Conservation (phyloP, 352 stramenopile genomes). For the Thraustotheca clavata region DNA sequence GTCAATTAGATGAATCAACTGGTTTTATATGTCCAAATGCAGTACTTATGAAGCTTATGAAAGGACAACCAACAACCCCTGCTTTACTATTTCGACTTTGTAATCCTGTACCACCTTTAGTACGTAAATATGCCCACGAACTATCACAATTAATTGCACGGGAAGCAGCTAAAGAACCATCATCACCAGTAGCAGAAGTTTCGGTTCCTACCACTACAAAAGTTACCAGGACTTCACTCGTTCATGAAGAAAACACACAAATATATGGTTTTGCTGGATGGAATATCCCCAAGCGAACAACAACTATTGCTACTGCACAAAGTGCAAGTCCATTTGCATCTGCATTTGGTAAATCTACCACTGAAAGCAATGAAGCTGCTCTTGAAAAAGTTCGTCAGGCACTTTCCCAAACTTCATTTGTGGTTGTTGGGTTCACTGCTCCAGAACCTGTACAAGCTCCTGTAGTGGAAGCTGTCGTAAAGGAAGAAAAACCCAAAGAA, state of each 20-base stretch:
- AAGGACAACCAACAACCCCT: slow-evolving; percentile 51
- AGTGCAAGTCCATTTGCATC: not conserved
- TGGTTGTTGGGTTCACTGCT: slow-evolving; percentile 5
- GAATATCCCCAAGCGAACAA: slow-evolving; percentile 51
- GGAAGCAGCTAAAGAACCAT: slow-evolving; percentile 39
- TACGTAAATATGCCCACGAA: slow-evolving; percentile 67
- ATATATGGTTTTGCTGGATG: slow-evolving; percentile 50
- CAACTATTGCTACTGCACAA: slow-evolving; percentile 22
- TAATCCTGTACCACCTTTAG: slow-evolving; percentile 61
- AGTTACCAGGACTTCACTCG: not conserved
- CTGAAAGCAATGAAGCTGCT: slow-evolving; percentile 22
- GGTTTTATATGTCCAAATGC: slow-evolving; percentile 78
- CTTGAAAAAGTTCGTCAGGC: slow-evolving; percentile 35
- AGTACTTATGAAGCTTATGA: slow-evolving; percentile 76
- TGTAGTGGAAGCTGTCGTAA: not conserved
- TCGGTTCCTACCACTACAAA: not conserved
- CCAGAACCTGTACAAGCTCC: not conserved
- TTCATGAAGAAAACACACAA: slow-evolving; percentile 28
- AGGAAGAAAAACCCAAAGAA: slow-evolving; percentile 18
- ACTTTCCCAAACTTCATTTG: slow-evolving; percentile 13
- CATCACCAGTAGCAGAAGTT: slow-evolving; percentile 26
- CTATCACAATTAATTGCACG: slow-evolving; percentile 54
- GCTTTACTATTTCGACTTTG: slow-evolving; percentile 69
- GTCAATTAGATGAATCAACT: slow-evolving; percentile 60
- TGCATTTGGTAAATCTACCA: not conserved